Evolutionary conservation across 139 green algal genomes (phyloP), one percentile per base, ranked within the genome.

Genomic region (Chlamydomonas incerta): DNA sequence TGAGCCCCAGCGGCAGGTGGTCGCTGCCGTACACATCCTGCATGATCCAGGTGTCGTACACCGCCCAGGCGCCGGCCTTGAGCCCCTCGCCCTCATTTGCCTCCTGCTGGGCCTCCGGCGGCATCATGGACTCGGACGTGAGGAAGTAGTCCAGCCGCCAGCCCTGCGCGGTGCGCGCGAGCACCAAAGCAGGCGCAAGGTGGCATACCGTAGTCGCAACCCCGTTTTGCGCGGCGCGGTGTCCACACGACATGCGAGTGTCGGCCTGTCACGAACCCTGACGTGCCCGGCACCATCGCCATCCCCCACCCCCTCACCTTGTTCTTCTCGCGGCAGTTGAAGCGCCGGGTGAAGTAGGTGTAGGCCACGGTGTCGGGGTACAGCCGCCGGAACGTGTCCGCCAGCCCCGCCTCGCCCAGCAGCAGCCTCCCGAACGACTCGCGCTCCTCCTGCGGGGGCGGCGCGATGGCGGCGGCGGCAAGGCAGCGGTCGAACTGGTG

Each of bases 101-200:
- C 5, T 9, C 87, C 35, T 37, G 3, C 37, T 29, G 15, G 31
- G 47, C 10, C 67, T n/a, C 14, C 18, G 67, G 63, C 0, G 58
- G 69, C 69, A 81, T 72, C 17, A 87, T n/a, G 3, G 80, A 80
- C 18, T 29, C 31, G 23, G 66, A 86, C 15, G 55, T 62, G 82
- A 97, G 71, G 37, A 94, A 96, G 82, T 97, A 97, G 80, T 97
- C 95, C 41, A 97, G 81, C 18, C 95, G 86, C 95, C 95, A 97
- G 23, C 95, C 95, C 50, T 85, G 79, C n/a, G n/a, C n/a, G n/a
- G n/a, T n/a, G n/a, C n/a, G n/a, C n/a, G n/a, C n/a, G n/a, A n/a
- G n/a, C n/a, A n/a, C n/a, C n/a, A n/a, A n/a, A n/a, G n/a, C n/a
- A n/a, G n/a, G 76, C 76, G 65, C 66, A 57, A 28, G 28, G 23